Percentiles rank a stretch among this genome's conserved stretches.
These are phyloP conservation scores for Fagopyrum tataricum DNA, from an alignment of 148 eudicot species.

Conservation along the genomic window DNA sequence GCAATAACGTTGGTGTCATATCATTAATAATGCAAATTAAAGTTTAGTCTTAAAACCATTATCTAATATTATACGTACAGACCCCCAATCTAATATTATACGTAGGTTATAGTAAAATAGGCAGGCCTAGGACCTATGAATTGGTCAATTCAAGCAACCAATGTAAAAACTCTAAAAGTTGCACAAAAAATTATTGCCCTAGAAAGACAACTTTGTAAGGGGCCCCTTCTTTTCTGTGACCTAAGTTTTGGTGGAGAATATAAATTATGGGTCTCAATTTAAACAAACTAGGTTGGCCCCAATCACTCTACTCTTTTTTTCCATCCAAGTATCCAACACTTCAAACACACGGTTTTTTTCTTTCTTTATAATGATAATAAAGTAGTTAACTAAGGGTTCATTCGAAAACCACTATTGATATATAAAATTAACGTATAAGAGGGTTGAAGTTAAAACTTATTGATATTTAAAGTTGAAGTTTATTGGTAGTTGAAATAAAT, in stretches of 20 bases:
- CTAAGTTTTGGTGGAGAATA: conserved; percentile 11
- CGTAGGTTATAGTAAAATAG: background rate
- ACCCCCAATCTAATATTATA: background rate
- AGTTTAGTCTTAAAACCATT: background rate
- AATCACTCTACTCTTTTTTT: background rate
- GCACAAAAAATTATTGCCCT: background rate
- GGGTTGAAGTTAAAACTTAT: too few species aligned
- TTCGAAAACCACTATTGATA: too few species aligned
- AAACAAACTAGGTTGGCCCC: conserved; percentile 2
- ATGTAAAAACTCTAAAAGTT: background rate
- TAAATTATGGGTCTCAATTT: conserved; percentile 1
- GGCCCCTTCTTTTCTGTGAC: conserved; percentile 2
- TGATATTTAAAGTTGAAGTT: too few species aligned
- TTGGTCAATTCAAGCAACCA: conserved; percentile 8
- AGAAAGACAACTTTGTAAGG: conserved; percentile 3
- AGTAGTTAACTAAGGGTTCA: too few species aligned
- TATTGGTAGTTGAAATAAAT: too few species aligned
- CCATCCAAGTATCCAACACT: background rate
- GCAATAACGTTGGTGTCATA: background rate
- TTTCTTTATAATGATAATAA: too few species aligned
- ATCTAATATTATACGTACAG: background rate
- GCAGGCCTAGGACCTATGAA: background rate
- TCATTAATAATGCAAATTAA: background rate
- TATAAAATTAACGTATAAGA: too few species aligned
- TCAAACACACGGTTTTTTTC: background rate